Conservation (phyloP, 768 basidiomycete species). For the Suillus occidentalis region DNA sequence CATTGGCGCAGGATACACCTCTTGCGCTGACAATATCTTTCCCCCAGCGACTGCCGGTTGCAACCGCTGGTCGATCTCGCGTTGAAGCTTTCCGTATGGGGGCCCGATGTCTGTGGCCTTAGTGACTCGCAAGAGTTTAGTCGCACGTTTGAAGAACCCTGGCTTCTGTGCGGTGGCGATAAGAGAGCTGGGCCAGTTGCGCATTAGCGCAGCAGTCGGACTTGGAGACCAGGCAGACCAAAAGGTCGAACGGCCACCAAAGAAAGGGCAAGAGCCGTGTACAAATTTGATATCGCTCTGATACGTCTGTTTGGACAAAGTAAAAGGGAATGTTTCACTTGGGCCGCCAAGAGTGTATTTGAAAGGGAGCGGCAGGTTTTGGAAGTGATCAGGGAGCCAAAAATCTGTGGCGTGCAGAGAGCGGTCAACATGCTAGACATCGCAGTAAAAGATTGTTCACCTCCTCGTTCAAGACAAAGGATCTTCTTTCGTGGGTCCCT, state of each 20-base stretch:
- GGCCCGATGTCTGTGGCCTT: neutral
- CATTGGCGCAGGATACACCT: constrained; percentile 7
- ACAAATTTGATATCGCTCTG: constrained; percentile 11
- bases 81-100: neutral
- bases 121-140: neutral
- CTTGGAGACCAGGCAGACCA: constrained; percentile 22
- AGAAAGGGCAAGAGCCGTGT: constrained; percentile 17
- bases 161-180: neutral
- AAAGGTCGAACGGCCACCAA: constrained; percentile 19
- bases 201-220: constrained; percentile 12
- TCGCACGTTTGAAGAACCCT: neutral
- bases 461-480: constrained; percentile 17
- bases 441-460: constrained; percentile 9
- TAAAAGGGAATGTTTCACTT: constrained; percentile 7
- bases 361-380: neutral
- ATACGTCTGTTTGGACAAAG: constrained; percentile 2
- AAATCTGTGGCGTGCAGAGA: neutral
- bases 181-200: constrained; percentile 16
- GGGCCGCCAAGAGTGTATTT: constrained; percentile 6
- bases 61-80: neutral
- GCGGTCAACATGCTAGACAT: neutral
- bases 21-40: neutral
- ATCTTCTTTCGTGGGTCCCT: constrained; percentile 14
- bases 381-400: constrained; percentile 5
- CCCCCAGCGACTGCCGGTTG: neutral